Evolutionary conservation across 2,329 filamentous ascomycete species (phyloP), one percentile per base, ranked within the genome.

Genomic region (Colletotrichum brevisporum): DNA sequence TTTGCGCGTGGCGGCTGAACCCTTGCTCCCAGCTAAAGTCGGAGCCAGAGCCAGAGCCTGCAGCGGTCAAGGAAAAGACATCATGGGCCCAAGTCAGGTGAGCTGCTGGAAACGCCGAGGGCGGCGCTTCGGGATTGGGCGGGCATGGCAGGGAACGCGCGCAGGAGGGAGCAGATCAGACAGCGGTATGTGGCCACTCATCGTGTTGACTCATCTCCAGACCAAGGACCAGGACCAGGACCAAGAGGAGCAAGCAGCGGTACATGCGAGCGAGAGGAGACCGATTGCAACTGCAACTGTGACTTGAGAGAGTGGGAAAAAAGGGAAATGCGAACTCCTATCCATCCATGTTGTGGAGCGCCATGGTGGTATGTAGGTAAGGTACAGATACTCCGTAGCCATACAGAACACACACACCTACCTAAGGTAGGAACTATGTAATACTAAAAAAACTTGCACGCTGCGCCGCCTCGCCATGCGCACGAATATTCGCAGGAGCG

Each of bases 401-500:
- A 36, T 36, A 36, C 31, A 36, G 31, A 36, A 10, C 31, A 36
- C 31, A 2, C 10, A 36, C 31, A 8, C 27, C 27, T 31, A 31
- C 27, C 27, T 31, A 31, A 6, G 8, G 10, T 31, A 31, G 27
- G 8, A n/a, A 31, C 27, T 31, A 9, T 31, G 27, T n/a, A n/a
- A n/a, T 31, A 31, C 27, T 31, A 31, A 36, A 36, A 36, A 36
- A 36, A 36, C 31, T 36, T 36, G 31, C 31, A 36, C 73, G 78
- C 80, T 83, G 82, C 83, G 82, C 82, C 81, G 81, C 83, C 76
- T 80, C 82, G 78, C 79, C n/a, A 50, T 24, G 47, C 18, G 41
- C 41, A 43, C 16, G 41, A 36, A 8, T 10, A 36, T 36, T 36
- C 31, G 31, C 31, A 36, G 10, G 31, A 2, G 41, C 41, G 41